Evolutionary conservation across 2,329 filamentous ascomycete genomes (phyloP).

Genomic region (Colletotrichum tabaci): DNA sequence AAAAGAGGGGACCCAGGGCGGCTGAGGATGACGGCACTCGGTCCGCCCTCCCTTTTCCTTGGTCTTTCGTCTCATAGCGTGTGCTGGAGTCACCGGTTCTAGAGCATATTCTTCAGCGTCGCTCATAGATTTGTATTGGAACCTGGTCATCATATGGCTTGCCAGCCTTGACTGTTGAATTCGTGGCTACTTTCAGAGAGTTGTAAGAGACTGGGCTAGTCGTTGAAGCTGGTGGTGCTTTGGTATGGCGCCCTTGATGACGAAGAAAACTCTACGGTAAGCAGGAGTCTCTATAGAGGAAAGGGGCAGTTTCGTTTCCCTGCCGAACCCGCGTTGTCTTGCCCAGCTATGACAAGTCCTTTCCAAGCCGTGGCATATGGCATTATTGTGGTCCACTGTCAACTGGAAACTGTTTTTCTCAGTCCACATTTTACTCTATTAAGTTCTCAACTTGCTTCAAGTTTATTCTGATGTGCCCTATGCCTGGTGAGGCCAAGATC

Average conservation of each 20-base stretch:
- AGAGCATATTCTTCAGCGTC: conserved; percentile 23
- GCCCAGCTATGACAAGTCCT: too few species aligned
- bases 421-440: too few species aligned
- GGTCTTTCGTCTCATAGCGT: conserved; percentile 14
- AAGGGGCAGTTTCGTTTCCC: too few species aligned
- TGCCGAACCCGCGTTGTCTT: too few species aligned
- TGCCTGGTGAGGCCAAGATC: neutral
- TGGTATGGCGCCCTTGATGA: too few species aligned
- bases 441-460: too few species aligned
- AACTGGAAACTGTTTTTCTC: neutral
- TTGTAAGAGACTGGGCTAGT: too few species aligned
- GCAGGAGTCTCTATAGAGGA: neutral
- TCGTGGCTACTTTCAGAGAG: neutral
- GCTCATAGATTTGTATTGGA: conserved; percentile 19
- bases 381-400: too few species aligned
- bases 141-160: neutral
- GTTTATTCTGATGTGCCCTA: neutral
- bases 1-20: conserved; percentile 66
- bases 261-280: neutral
- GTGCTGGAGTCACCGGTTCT: conserved; percentile 13
- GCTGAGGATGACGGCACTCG: conserved; percentile 49
- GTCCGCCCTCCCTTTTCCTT: neutral
- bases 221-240: neutral
- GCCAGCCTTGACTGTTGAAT: neutral
- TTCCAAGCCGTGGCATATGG: too few species aligned